A percentile compares a stretch with the other conserved stretches of the same genome.
phyloP scores from a whole-genome alignment of 495 filamentous ascomycete species.

The Achaetomiella virescens region DNA sequence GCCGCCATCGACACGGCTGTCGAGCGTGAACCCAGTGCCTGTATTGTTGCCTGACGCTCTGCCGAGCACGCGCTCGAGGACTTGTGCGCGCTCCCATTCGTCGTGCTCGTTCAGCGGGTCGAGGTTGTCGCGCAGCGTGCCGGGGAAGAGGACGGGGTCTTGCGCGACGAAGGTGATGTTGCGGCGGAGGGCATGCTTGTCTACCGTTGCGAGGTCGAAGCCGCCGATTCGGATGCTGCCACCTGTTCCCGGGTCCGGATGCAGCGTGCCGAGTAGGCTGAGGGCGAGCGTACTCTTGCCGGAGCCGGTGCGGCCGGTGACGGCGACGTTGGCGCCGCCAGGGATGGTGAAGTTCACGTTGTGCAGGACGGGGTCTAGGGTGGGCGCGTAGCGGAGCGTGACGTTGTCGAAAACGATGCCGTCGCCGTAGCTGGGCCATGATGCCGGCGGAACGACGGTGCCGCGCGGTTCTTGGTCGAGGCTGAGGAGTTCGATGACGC shows the following conservation, averaged over 20 bases:
- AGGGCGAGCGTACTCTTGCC: conserved; percentile 58
- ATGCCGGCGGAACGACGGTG: conserved; percentile 57
- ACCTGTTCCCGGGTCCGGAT: conserved; percentile 40
- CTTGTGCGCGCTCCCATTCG: conserved; percentile 41
- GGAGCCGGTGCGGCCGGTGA: conserved; percentile 59
- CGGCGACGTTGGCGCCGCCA: conserved; percentile 62
- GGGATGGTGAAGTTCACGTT: conserved; percentile 63
- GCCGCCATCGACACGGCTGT: conserved; percentile 47
- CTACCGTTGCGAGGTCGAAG: conserved; percentile 44
- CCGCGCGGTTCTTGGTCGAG: conserved; percentile 68
- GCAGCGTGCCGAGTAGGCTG: conserved; percentile 49
- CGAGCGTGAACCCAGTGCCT: conserved; percentile 30
- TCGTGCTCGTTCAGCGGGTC: conserved; percentile 44
- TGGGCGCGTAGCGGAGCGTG: conserved; percentile 69
- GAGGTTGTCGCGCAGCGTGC: conserved; percentile 50
- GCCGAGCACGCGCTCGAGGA: conserved; percentile 39
- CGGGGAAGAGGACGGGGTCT: conserved; percentile 55
- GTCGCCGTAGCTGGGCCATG: conserved; percentile 64
- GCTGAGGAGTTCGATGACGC: conserved; percentile 69
- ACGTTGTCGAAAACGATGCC: conserved; percentile 71
- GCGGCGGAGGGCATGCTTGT: conserved; percentile 48
- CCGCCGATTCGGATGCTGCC: conserved; percentile 51
- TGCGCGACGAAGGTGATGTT: conserved; percentile 58
- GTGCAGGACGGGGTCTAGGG: conserved; percentile 61
- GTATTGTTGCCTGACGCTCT: not conserved